A percentile compares a stretch with the other conserved stretches of the same genome.
These are phyloP conservation scores for Ceratocystis destructans DNA, from an alignment of 2,329 filamentous ascomycete species.

Conservation along the genomic window DNA sequence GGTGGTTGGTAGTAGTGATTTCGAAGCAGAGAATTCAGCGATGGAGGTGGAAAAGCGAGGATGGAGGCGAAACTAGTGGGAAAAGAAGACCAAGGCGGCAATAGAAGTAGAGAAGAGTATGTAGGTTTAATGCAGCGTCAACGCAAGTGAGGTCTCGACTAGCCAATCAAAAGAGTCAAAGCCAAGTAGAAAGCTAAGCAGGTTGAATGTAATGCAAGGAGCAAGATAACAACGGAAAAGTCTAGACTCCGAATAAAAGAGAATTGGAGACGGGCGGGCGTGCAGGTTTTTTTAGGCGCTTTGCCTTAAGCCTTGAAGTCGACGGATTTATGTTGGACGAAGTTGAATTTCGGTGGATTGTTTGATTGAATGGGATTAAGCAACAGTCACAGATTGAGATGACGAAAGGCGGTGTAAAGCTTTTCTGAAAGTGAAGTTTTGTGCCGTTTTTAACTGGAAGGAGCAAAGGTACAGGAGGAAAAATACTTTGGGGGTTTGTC, in stretches of 20 bases:
- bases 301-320: background rate
- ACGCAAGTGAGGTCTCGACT: background rate
- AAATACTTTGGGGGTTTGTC: background rate
- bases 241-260: background rate
- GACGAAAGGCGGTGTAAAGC: no score
- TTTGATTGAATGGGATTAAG: no score
- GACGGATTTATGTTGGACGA: background rate
- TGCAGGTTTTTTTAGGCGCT: background rate
- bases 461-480: background rate
- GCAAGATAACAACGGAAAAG: background rate
- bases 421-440: no score
- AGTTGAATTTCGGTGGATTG: no score
- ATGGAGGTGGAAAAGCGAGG: background rate
- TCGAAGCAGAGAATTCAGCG: background rate
- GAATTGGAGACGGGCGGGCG: constrained; percentile 4
- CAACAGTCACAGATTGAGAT: no score
- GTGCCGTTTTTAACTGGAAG: background rate
- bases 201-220: background rate
- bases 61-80: background rate
- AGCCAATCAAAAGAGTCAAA: background rate
- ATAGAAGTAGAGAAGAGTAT: background rate
- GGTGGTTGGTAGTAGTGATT: background rate
- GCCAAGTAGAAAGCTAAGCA: background rate
- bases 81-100: background rate
- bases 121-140: background rate